These are phyloP conservation scores for Isabelozyma gotoi DNA, from an alignment of 805 yeast species.

Conservation along the genomic window DNA sequence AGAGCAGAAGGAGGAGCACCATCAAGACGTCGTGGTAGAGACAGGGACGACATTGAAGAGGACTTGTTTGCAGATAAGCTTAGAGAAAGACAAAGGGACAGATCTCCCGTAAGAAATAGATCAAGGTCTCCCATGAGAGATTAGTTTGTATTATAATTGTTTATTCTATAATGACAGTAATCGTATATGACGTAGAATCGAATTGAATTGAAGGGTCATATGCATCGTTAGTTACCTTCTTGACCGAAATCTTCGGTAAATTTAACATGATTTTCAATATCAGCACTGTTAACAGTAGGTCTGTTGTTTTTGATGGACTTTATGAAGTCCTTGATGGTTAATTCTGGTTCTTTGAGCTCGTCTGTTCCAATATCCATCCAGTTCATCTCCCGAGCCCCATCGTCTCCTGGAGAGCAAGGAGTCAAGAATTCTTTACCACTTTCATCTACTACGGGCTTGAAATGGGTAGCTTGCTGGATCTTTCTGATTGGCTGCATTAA, in stretches of 20 bases:
- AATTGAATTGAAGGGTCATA: too few relatives aligned
- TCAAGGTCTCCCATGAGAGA: slow-evolving; percentile 17
- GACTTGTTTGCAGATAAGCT: slow-evolving; percentile 36
- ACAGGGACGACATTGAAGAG: slow-evolving; percentile 23
- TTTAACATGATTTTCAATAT: slow-evolving; percentile 76
- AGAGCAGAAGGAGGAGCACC: slow-evolving; percentile 5
- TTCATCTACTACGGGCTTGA: slow-evolving; percentile 56
- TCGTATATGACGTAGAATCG: too few relatives aligned
- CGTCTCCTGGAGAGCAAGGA: slow-evolving; percentile 98
- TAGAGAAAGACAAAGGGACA: slow-evolving; percentile 18
- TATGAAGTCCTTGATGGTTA: slow-evolving; percentile 87
- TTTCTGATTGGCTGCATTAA: slow-evolving; percentile 97
- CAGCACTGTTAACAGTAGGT: slow-evolving; percentile 90
- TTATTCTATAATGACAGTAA: background rate
- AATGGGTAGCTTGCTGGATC: slow-evolving; percentile 95
- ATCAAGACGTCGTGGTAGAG: slow-evolving; percentile 3
- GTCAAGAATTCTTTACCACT: slow-evolving; percentile 53
- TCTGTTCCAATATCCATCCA: slow-evolving; percentile 93
- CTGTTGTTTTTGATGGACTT: slow-evolving; percentile 88
- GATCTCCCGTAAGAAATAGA: slow-evolving; percentile 10
- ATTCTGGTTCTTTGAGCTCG: slow-evolving; percentile 84
- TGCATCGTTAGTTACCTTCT: slow-evolving; percentile 73
- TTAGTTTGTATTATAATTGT: background rate
- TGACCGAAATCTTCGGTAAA: slow-evolving; percentile 96
- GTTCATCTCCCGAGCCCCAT: slow-evolving; percentile 79